Base-by-base conservation (phyloP, 1,284 basidiomycete genomes). In the Sanghuangporus weigelae region DNA sequence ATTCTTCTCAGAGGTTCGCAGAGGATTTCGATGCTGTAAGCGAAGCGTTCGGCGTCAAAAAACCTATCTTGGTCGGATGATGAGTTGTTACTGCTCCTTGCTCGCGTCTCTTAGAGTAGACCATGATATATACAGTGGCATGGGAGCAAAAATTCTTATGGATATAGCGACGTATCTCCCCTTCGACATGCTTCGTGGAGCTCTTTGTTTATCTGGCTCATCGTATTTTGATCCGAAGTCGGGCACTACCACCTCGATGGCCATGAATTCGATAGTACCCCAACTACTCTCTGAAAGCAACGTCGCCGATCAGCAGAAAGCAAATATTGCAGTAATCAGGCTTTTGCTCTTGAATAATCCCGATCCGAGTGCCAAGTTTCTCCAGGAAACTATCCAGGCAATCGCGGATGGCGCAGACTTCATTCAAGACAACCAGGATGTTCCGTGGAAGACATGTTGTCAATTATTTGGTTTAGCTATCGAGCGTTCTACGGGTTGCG, bases 41-140 rank as follows among this genome's bases (percentile, higher is more conserved):
- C n/a, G n/a, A 60, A 12, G 59, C 59, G 12, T 60, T 60, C 53
- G 67, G 68, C 6, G 64, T 77, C 59, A 63, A 65, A 31, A 72
- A 69, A 62, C 75, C 78, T 19, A 74, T 75, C 64, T 68, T 77
- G 35, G 64, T 73, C 23, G 78, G 73, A 55, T 81, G 79, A 77
- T 76, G 65, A 66, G 73, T 65, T 11, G 14, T 8, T 5, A 26
- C 26, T 26, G 26, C 26, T 2, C 26, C 23, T 6, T 40, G 12
- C 6, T 59, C 2, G 57, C 35, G 5, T 8, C 2, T n/a, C 1
- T 12, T 26, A 56, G 50, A 3, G 16, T 21, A 11, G 7, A 42
- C 10, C 36, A 11, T 23, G 12, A 38, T 12, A 23, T 10, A 26
- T 38, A 12, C 38, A 62, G 39, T 7, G 44, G 63, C 62, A 66